Percentiles rank a stretch among this genome's conserved stretches.
Evolutionary conservation across 169 alveolate genomes (phyloP).

Genomic region (Plasmodium vinckei): DNA sequence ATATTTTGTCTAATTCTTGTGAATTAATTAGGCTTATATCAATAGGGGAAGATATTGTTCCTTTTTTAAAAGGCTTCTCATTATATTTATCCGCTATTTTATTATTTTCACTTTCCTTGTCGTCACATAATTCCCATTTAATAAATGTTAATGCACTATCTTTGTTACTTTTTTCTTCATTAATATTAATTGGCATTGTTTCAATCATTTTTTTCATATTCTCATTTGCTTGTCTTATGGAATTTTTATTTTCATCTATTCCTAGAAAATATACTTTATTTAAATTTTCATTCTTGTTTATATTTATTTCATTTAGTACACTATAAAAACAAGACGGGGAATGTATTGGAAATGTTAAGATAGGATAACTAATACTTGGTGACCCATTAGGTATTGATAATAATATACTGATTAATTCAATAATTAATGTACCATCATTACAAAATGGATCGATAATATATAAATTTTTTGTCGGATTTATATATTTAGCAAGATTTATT

Average conservation of each 20-base stretch:
- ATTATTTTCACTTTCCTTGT: background rate
- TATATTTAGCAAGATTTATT: conserved; percentile 30
- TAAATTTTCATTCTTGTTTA: conserved; percentile 4
- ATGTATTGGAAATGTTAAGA: conserved; percentile 49
- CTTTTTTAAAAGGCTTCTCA: background rate
- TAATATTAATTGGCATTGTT: conserved; percentile 23
- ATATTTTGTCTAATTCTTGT: conserved; percentile 17
- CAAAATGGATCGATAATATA: conserved; percentile 66
- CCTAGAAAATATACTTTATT: conserved; percentile 42
- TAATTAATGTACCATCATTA: conserved; percentile 43
- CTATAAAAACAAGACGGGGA: conserved; percentile 50
- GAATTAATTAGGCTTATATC: background rate
- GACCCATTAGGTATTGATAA: conserved; percentile 63
- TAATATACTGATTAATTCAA: conserved; percentile 36
- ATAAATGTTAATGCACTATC: background rate
- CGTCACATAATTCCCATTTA: background rate
- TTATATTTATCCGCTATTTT: background rate
- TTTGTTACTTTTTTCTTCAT: conserved; percentile 9
- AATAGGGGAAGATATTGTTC: background rate
- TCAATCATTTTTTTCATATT: conserved; percentile 21
- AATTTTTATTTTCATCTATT: conserved; percentile 32
- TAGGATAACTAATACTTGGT: conserved; percentile 69
- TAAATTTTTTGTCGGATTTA: conserved; percentile 23
- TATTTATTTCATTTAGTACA: conserved; percentile 52
- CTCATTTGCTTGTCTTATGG: conserved; percentile 31